Conservation (phyloP, 495 filamentous ascomycete species). For the Xylona heveae region DNA sequence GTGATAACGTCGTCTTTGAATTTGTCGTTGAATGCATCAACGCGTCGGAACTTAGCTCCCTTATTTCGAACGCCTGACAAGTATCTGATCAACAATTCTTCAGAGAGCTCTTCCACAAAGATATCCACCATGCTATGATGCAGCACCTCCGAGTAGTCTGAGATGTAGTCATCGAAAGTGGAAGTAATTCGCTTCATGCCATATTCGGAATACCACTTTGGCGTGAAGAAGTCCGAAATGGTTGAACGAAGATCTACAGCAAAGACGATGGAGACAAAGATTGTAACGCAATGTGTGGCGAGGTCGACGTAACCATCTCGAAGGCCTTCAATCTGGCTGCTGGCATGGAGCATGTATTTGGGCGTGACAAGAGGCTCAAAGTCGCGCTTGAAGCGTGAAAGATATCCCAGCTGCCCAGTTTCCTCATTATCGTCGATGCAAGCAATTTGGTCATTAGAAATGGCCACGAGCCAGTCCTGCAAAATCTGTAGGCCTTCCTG, state of each 20-base stretch:
- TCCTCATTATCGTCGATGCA: slow-evolving; percentile 81
- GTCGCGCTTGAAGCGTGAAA: slow-evolving; percentile 60
- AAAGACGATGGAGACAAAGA: slow-evolving; percentile 72
- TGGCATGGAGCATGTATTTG: slow-evolving; percentile 48
- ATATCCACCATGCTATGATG: slow-evolving; percentile 76
- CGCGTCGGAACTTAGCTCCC: slow-evolving; percentile 66
- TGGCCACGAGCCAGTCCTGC: slow-evolving; percentile 89
- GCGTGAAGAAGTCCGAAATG: slow-evolving; percentile 76
- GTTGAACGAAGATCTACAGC: slow-evolving; percentile 61
- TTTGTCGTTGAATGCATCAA: slow-evolving; percentile 66
- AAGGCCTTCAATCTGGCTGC: slow-evolving; percentile 48
- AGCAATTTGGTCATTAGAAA: slow-evolving; percentile 95
- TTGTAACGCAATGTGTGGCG: slow-evolving; percentile 69
- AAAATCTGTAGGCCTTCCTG: slow-evolving; percentile 59
- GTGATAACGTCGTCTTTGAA: slow-evolving; percentile 76
- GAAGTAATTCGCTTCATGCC: slow-evolving; percentile 75
- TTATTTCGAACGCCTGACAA: slow-evolving; percentile 75
- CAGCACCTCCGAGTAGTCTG: slow-evolving; percentile 60
- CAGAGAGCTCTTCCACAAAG: slow-evolving; percentile 70
- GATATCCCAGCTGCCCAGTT: slow-evolving; percentile 47
- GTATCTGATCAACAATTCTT: slow-evolving; percentile 73
- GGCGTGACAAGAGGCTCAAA: slow-evolving; percentile 59
- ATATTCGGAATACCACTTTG: slow-evolving; percentile 62
- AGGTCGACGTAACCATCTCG: slow-evolving; percentile 86
- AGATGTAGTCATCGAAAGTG: slow-evolving; percentile 85